Percentiles rank a stretch among this genome's conserved stretches.
These are phyloP conservation scores for Arabidopsis thaliana DNA, from an alignment of 345 rosid species.

Conservation along the genomic window DNA sequence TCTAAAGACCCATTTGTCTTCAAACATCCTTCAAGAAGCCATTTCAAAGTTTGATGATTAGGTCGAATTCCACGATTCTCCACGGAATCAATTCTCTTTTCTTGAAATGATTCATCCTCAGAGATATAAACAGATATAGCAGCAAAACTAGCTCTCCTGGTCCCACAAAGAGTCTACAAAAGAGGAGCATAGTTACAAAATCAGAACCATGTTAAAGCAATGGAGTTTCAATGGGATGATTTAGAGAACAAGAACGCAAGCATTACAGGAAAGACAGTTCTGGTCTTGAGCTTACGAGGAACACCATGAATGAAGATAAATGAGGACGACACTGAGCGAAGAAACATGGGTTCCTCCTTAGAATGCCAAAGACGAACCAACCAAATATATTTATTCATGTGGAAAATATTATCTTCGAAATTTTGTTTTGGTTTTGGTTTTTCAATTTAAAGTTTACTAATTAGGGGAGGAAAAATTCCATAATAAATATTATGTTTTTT, in stretches of 20 bases:
- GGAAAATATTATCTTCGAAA: background rate
- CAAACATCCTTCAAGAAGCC: constrained; percentile 61
- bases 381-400: background rate
- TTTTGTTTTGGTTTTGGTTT: too few relatives aligned
- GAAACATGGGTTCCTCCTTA: constrained; percentile 46
- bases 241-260: background rate
- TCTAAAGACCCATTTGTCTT: constrained; percentile 51
- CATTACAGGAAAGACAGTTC: constrained; percentile 42
- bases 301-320: constrained; percentile 39
- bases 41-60: constrained; percentile 58
- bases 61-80: constrained; percentile 55
- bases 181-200: background rate
- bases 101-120: constrained; percentile 45
- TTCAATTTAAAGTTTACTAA: too few relatives aligned
- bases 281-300: constrained; percentile 45
- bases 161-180: constrained; percentile 47
- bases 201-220: constrained; percentile 3
- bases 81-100: constrained; percentile 37
- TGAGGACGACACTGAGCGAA: constrained; percentile 42
- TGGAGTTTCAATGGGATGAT: constrained; percentile 12
- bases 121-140: constrained; percentile 41
- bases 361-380: background rate
- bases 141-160: constrained; percentile 40
- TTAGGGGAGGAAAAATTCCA: too few relatives aligned
- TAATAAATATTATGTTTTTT: too few relatives aligned